Evolutionary conservation across 805 yeast genomes (phyloP).

Genomic region (Naumovozyma castellii): DNA sequence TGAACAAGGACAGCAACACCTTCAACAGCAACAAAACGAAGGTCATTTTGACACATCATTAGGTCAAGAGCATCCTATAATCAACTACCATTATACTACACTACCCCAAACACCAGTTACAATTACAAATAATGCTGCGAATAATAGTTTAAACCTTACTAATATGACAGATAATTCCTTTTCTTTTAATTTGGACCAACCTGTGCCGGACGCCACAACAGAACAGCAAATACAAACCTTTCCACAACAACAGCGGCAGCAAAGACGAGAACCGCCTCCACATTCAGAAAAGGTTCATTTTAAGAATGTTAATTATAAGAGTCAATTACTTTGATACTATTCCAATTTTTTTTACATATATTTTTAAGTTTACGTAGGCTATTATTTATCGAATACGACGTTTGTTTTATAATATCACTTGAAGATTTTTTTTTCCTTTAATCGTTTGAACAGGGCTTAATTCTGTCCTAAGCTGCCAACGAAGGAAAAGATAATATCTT

Average conservation of each 20-base stretch:
- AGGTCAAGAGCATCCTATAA: not conserved
- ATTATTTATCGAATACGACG: no score
- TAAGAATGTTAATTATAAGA: conserved; percentile 19
- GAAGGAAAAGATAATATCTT: not conserved
- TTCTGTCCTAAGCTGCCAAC: no score
- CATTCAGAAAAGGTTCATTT: conserved; percentile 14
- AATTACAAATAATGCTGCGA: not conserved
- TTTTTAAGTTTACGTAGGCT: no score
- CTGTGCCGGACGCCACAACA: conserved; percentile 3
- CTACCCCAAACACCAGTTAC: conserved; percentile 1
- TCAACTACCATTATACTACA: conserved; percentile 1
- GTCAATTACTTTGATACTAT: conserved; percentile 2
- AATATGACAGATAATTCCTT: conserved; percentile 9
- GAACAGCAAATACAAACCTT: conserved; percentile 4
- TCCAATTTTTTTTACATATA: not conserved
- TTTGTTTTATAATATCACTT: no score
- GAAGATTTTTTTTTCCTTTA: no score
- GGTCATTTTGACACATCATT: not conserved
- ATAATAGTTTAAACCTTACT: not conserved
- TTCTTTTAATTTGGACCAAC: conserved; percentile 15
- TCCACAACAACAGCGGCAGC: conserved; percentile 6
- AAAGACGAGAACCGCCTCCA: not conserved
- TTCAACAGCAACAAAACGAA: not conserved
- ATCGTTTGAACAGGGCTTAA: no score
- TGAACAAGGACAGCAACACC: not conserved